These are phyloP conservation scores for Tetragonia tetragonoides DNA, from an alignment of 148 eudicot genomes.

Conservation along the genomic window DNA sequence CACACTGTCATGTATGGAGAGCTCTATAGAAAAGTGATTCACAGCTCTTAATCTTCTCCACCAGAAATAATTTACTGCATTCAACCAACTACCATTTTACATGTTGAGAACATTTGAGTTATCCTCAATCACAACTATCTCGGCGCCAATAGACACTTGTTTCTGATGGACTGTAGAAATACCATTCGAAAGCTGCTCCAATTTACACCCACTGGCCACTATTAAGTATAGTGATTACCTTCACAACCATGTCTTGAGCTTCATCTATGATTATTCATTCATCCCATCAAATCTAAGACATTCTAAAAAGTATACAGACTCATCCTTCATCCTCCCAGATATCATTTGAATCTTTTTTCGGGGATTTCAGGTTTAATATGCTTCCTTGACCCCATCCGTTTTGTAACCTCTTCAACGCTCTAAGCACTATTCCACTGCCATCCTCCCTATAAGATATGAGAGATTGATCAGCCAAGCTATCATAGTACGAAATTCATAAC, in stretches of 20 bases:
- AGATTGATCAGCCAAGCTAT: constrained; percentile 14
- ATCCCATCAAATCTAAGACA: background rate
- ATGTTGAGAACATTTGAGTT: background rate
- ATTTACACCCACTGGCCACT: background rate
- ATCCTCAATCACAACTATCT: background rate
- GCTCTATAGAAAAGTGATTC: background rate
- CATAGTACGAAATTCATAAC: background rate
- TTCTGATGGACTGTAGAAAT: background rate
- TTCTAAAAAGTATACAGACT: constrained; percentile 1
- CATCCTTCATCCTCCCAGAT: constrained; percentile 43
- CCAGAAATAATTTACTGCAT: background rate
- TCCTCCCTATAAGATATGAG: constrained; percentile 60
- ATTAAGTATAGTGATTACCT: constrained; percentile 7
- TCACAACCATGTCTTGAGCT: constrained; percentile 7
- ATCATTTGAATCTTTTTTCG: constrained; percentile 42
- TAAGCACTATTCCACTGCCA: constrained; percentile 68
- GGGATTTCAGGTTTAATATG: constrained; percentile 44
- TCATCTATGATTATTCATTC: background rate
- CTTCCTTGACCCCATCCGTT: constrained; percentile 96
- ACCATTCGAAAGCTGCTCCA: background rate
- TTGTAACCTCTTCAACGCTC: constrained; percentile 63
- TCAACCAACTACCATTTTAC: background rate
- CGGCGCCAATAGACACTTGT: background rate
- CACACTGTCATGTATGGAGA: background rate
- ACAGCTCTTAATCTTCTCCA: background rate